These are phyloP conservation scores for Pisolithus tinctorius DNA, from an alignment of 768 basidiomycete genomes.

Conservation along the genomic window DNA sequence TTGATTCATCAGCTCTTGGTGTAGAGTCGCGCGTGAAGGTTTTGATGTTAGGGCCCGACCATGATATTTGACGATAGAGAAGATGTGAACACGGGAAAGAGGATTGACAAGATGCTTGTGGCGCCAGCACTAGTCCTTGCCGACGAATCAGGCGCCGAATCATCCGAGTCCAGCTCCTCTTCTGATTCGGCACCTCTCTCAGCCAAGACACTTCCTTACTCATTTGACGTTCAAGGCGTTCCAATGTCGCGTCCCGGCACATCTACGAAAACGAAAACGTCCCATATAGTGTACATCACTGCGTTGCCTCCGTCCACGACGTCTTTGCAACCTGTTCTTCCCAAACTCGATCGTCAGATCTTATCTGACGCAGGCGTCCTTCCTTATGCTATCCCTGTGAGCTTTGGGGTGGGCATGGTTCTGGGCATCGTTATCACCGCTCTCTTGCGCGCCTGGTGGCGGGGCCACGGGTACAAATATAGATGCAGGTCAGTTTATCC, in stretches of 20 bases:
- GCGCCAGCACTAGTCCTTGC: not conserved
- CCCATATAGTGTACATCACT: constrained; percentile 27
- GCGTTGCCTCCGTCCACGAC: constrained; percentile 23
- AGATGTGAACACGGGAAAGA: no score
- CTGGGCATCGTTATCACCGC: no score
- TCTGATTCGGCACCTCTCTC: not conserved
- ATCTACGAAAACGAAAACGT: not conserved
- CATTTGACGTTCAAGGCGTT: not conserved
- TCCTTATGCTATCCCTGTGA: no score
- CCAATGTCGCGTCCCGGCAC: not conserved
- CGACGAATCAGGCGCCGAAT: not conserved
- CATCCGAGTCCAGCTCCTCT: not conserved
- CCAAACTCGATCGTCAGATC: constrained; percentile 16
- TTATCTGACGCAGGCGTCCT: constrained; percentile 11
- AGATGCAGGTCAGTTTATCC: no score
- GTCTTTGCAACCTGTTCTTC: constrained; percentile 6
- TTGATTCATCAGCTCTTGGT: constrained; percentile 55
- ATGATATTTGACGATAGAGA: constrained; percentile 7
- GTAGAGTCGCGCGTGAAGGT: constrained; percentile 51
- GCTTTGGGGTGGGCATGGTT: no score
- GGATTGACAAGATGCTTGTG: not conserved
- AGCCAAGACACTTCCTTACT: not conserved
- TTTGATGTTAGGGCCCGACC: constrained; percentile 34
- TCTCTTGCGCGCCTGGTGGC: no score
- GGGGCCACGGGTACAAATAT: no score